Base-by-base conservation (phyloP, 768 basidiomycete species). In the Lactarius tabidus region DNA sequence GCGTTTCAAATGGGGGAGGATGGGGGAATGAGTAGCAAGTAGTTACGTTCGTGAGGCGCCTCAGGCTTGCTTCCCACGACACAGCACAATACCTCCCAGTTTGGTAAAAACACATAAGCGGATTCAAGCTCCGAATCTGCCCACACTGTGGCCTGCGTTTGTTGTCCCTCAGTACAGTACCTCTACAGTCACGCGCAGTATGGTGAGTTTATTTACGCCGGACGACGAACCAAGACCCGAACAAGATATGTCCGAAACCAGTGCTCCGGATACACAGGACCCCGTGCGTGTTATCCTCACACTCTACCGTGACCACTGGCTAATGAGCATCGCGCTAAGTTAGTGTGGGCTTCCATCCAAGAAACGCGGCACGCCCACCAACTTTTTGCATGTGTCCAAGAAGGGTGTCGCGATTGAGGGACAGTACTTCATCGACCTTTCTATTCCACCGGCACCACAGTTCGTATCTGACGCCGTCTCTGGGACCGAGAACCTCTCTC, bases 371-470 rank as follows among this genome's bases (percentile, higher is more conserved):
- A 20, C 43, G 12, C 57, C 28, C 8, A 45, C 56, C 6, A 63
- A 63, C 48, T 58, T 52, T 15, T n/a, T 64, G 1, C n/a, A n/a
- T 1, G 48, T 57, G 2, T 63, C n/a, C 35, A 63, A 51, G 28
- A 3, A 15, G 5, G 18, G 12, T 9, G 10, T 6, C 26, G 35
- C 26, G 1, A 28, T 63, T 20, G 20, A 52, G 51, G 56, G 62
- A 18, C 48, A 31, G 3, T 63, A 63, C 20, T 14, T 45, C 28
- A 31, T 65, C 38, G 45, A 65, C 36, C 59, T 65, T 51, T 43
- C 59, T n/a, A 35, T 65, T 9, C 35, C 41, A n/a, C 59, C 33
- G 23, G 39, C 38, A 2, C 57, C 35, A 26, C 52, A 2, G 29
- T 33, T 29, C 7, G 48, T n/a, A 8, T 20, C 28, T 43, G 41